Conservation (phyloP, 768 basidiomycete species). For the Suillus lakei region DNA sequence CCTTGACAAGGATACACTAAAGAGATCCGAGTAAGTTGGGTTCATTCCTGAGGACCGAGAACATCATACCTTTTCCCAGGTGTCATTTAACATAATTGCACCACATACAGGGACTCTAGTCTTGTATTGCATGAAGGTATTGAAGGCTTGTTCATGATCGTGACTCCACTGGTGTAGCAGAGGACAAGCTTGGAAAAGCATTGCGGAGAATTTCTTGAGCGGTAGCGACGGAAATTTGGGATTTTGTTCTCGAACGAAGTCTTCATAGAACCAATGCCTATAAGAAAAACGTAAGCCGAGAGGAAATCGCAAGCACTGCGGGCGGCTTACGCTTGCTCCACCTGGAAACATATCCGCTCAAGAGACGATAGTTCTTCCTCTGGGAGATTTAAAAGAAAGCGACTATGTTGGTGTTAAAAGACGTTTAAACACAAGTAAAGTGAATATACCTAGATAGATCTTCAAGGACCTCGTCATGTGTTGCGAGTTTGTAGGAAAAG, state of each 20-base stretch:
- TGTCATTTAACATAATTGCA: constrained; percentile 91
- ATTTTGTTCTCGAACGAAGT: constrained; percentile 93
- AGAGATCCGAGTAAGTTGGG: constrained; percentile 11
- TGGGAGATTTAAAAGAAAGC: constrained; percentile 96
- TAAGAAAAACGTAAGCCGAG: constrained; percentile 16
- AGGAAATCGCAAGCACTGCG: constrained; percentile 16
- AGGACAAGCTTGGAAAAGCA: constrained; percentile 86
- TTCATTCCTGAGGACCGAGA: constrained; percentile 17
- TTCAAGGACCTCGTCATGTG: constrained; percentile 86
- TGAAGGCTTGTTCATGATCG: constrained; percentile 86
- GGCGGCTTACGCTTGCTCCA: constrained; percentile 91
- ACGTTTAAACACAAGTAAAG: constrained; percentile 12
- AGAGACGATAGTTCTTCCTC: constrained; percentile 89
- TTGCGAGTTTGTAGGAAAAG: constrained; percentile 69
- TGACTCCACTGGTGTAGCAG: constrained; percentile 81
- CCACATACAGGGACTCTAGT: constrained; percentile 97
- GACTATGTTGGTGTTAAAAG: constrained; percentile 51
- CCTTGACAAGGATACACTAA: constrained; percentile 96
- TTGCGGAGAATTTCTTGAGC: constrained; percentile 91
- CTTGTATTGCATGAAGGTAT: constrained; percentile 95
- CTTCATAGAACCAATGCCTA: constrained; percentile 99
- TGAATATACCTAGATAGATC: constrained; percentile 79
- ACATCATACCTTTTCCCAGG: constrained; percentile 86
- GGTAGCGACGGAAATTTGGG: constrained; percentile 85
- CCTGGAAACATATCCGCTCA: constrained; percentile 96